Conservation (phyloP, 2,329 filamentous ascomycete genomes). For the Proliferodiscus dingleyae region DNA sequence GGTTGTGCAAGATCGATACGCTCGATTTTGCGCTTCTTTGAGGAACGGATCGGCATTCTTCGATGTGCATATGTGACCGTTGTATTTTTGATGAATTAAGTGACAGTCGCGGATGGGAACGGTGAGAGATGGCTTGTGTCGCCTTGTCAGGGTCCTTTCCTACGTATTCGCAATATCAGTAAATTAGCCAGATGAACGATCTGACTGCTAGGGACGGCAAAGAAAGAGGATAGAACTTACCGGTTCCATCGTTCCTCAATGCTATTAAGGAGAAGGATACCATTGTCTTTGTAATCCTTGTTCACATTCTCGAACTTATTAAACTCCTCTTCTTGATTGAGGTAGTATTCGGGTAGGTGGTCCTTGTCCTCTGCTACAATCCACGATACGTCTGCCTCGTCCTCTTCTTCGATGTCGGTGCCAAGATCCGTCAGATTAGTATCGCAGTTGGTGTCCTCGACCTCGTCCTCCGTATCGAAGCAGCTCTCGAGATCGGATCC, state of each 20-base stretch:
- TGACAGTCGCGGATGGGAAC: too few species aligned
- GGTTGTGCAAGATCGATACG: too few species aligned
- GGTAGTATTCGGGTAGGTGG: constrained; percentile 17
- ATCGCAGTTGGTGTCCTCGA: constrained; percentile 14
- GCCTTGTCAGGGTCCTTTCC: constrained; percentile 11
- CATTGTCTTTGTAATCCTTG: constrained; percentile 19
- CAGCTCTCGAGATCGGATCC: constrained; percentile 21
- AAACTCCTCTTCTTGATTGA: constrained; percentile 15
- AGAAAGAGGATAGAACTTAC: neutral
- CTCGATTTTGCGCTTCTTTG: too few species aligned
- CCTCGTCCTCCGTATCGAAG: constrained; percentile 18
- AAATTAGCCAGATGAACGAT: constrained; percentile 11
- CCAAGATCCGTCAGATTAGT: constrained; percentile 29
- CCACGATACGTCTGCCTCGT: constrained; percentile 13
- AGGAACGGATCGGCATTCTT: too few species aligned
- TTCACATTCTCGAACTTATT: constrained; percentile 20
- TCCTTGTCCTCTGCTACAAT: constrained; percentile 18
- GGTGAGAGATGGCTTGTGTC: constrained; percentile 8
- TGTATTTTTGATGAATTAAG: too few species aligned
- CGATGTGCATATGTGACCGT: too few species aligned
- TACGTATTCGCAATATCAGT: constrained; percentile 17
- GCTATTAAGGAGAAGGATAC: constrained; percentile 16
- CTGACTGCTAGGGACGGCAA: constrained; percentile 11
- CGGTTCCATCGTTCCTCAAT: constrained; percentile 15
- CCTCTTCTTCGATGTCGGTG: constrained; percentile 15